A percentile compares a stretch with the other conserved stretches of the same genome.
These are phyloP conservation scores for Agroathelia rolfsii DNA, from an alignment of 1,284 basidiomycete species.

Conservation along the genomic window DNA sequence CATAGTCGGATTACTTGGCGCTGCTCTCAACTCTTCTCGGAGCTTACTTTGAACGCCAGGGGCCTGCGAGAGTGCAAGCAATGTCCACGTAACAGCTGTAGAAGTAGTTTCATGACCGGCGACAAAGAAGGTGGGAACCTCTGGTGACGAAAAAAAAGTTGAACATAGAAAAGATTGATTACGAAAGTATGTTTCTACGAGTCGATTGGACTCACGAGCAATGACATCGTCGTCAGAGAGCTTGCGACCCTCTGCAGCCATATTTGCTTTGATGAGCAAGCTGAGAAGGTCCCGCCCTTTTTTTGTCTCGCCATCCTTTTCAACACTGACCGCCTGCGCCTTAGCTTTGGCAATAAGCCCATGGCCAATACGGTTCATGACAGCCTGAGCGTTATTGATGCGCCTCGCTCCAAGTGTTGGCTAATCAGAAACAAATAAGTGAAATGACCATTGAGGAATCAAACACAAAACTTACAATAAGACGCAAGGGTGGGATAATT, in stretches of 20 bases:
- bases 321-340: constrained; percentile 16
- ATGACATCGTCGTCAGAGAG: constrained; percentile 44
- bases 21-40: constrained; percentile 27
- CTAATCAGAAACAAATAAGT: constrained; percentile 10
- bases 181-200: constrained; percentile 24
- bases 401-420: constrained; percentile 17
- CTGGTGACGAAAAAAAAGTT: constrained; percentile 5
- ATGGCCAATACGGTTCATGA: constrained; percentile 23
- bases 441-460: constrained; percentile 1
- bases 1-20: constrained; percentile 8
- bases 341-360: constrained; percentile 30
- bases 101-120: constrained; percentile 36
- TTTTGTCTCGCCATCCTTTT: constrained; percentile 15
- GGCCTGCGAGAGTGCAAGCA: constrained; percentile 30
- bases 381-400: constrained; percentile 12
- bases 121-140: constrained; percentile 17
- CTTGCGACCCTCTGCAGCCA: constrained; percentile 19
- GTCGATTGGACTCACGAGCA: constrained; percentile 29
- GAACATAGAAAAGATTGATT: background rate
- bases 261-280: constrained; percentile 32
- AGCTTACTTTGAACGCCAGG: constrained; percentile 33
- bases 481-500: constrained; percentile 16
- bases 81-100: constrained; percentile 16
- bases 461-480: constrained; percentile 6
- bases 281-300: constrained; percentile 20